Evolutionary conservation across 257 asterid species (phyloP), one percentile per base, ranked within the genome.

Genomic region (Solanum pimpinellifolium): DNA sequence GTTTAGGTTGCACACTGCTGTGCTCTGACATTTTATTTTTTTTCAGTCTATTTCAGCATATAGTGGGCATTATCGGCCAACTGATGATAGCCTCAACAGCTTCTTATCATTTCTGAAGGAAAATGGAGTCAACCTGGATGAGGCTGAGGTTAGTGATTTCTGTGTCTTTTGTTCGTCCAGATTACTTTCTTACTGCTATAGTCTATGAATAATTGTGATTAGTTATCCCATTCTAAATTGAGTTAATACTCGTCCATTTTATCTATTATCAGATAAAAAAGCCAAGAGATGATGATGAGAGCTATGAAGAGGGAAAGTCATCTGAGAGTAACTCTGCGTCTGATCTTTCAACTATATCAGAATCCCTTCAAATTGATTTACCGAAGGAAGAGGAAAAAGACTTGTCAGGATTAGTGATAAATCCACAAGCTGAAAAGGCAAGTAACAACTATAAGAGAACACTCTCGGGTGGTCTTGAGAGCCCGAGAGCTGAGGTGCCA

Each of bases 51-150:
- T 97, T 88, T 97, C 99, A 87, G 94, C 99, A 83, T 97, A 96
- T 91, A 97, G 99, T 44, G 99, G 99, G 77, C 99, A 97, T 92
- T 97, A 97, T 90, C 95, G 90, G 90, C 99, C 99, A 83, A 94
- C 97, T 9, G 99, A 96, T 82, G 98, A 95, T 27, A 90, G 93
- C 90, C 95, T 96, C 33, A 92, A 92, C 85, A 85, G 89, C 90
- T 94, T 95, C 89, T 75, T 94, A 87, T 93, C 93, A 87, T 88
- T 91, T 90, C 94, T 97, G 89, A 89, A 90, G 90, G 97, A 93
- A 88, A 91, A 93, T 23, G 98, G 99, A 78, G 96, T 95, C 86
- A 87, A 95, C 90, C 91, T 92, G 81, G 94, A 91, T 59, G 87
- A 86, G 86, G 92, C 95, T 15, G 93, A 94, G 98, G 99, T 97